Conservation (phyloP, 352 stramenopile genomes). For the Phytophthora tentaculata region DNA sequence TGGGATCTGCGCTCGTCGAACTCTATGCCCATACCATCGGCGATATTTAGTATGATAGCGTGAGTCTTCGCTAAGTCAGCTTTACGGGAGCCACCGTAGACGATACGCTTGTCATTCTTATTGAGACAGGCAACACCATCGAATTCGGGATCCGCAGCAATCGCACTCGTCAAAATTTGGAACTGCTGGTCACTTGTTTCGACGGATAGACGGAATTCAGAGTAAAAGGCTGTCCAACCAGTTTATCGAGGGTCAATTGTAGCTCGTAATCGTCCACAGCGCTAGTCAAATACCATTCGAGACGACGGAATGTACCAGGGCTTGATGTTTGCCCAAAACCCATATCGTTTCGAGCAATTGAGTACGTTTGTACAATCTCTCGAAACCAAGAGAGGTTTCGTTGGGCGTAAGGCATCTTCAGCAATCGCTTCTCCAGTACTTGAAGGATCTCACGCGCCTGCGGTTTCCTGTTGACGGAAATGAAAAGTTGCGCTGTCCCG, state of each 20-base stretch:
- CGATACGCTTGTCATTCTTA: not conserved
- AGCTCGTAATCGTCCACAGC: slow-evolving; percentile 6
- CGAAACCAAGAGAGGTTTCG: slow-evolving; percentile 2
- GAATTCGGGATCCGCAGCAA: slow-evolving; percentile 1
- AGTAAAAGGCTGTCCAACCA: slow-evolving; percentile 19
- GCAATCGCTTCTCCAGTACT: slow-evolving; percentile 36
- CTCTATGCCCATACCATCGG: not conserved
- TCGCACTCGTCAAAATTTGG: not conserved
- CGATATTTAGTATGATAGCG: not conserved
- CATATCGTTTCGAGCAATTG: slow-evolving; percentile 12
- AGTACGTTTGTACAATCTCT: slow-evolving; percentile 26
- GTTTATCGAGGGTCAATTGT: slow-evolving; percentile 3
- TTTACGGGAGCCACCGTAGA: not conserved
- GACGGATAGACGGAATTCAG: not conserved
- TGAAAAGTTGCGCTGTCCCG: slow-evolving; percentile 17
- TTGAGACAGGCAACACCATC: not conserved
- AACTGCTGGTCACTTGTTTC: not conserved
- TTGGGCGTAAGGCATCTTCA: slow-evolving; percentile 21
- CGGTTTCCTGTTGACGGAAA: slow-evolving; percentile 21
- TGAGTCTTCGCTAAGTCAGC: not conserved
- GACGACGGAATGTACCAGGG: not conserved
- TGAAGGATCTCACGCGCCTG: slow-evolving; percentile 31
- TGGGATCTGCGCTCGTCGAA: not conserved
- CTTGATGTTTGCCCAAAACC: slow-evolving; percentile 16
- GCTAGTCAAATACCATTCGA: slow-evolving; percentile 16